phyloP scores from a whole-genome alignment of 139 green algal species.

The Yamagishiella unicocca region DNA sequence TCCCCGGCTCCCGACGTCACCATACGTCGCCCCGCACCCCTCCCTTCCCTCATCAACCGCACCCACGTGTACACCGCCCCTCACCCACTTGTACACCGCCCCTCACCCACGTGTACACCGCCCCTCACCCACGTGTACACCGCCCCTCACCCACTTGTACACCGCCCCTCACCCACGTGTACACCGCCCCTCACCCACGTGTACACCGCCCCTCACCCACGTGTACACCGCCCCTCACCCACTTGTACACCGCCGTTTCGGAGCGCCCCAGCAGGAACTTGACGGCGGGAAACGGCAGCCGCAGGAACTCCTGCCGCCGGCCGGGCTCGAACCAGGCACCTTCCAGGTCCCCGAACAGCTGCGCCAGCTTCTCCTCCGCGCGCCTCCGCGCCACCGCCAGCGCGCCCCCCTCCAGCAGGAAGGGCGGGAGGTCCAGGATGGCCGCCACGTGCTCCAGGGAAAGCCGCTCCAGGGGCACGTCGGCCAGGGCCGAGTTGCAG shows the following conservation, averaged over 20 bases:
- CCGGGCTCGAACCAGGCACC: conserved; percentile 8
- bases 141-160: no score
- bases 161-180: no score
- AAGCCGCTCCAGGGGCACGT: background rate
- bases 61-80: no score
- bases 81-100: no score
- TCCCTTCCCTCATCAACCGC: no score
- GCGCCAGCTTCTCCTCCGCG: conserved; percentile 25
- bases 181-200: background rate
- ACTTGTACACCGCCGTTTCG: conserved; percentile 29
- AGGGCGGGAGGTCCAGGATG: conserved; percentile 12
- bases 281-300: conserved; percentile 17
- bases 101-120: no score
- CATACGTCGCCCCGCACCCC: no score
- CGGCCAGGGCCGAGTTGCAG: conserved; percentile 27
- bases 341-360: conserved; percentile 30
- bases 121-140: no score
- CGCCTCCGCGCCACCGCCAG: conserved; percentile 8
- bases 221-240: background rate
- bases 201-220: background rate
- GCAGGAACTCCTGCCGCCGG: conserved; percentile 6
- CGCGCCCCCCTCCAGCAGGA: conserved; percentile 13
- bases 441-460: conserved; percentile 13
- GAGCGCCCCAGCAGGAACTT: conserved; percentile 1
- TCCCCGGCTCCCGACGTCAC: no score